Conservation (phyloP, 257 asterid genomes). For the Avicennia marina region DNA sequence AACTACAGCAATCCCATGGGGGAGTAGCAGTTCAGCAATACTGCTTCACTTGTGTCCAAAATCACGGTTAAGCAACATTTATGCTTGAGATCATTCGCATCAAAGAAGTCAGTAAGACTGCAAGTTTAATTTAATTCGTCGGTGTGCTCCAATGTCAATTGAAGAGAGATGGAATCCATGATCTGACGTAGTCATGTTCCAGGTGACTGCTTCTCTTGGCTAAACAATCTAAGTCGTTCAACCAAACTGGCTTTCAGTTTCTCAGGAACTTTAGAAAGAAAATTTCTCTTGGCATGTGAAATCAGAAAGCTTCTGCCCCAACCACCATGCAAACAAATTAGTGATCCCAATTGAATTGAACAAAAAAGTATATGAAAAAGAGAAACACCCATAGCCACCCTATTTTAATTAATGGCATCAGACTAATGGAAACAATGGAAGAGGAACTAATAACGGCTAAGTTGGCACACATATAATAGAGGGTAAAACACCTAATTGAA, state of each 20-base stretch:
- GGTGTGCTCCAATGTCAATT: neutral
- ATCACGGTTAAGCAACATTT: neutral
- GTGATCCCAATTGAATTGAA: neutral
- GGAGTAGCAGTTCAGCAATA: constrained; percentile 1
- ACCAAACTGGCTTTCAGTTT: constrained; percentile 59
- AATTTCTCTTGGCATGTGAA: constrained; percentile 55
- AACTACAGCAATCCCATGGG: constrained; percentile 16
- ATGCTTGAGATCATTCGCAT: neutral
- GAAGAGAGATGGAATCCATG: constrained; percentile 30
- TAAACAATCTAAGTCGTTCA: constrained; percentile 45
- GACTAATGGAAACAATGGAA: neutral
- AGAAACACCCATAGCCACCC: neutral
- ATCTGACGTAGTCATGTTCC: constrained; percentile 27
- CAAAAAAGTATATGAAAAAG: neutral
- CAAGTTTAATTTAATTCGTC: neutral
- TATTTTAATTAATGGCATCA: neutral
- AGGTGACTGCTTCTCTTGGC: constrained; percentile 45
- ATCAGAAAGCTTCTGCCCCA: constrained; percentile 58
- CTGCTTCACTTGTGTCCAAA: constrained; percentile 9
- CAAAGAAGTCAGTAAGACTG: no score
- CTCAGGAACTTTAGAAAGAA: constrained; percentile 58
- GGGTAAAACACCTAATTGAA: neutral
- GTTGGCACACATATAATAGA: no score
- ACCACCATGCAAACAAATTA: constrained; percentile 13
- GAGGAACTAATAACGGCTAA: neutral